Evolutionary conservation across 495 filamentous ascomycete genomes (phyloP).

Genomic region (Staphylotrichum longicolle): DNA sequence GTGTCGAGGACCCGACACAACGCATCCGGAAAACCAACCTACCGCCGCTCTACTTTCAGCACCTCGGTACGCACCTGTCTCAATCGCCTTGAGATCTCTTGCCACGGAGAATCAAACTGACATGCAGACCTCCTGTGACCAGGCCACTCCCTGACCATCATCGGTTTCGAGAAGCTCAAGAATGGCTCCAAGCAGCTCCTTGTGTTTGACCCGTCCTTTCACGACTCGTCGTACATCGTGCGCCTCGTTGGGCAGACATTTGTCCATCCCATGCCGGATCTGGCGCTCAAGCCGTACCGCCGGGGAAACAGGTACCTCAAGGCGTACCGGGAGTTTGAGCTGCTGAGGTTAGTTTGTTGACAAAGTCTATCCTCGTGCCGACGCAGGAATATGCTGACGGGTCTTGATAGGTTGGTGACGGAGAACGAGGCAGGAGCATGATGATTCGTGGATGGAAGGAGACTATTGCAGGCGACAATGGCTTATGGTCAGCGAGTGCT

Average conservation of each 20-base stretch:
- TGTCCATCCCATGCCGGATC: constrained; percentile 48
- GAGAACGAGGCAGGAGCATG: not conserved
- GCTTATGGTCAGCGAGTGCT: too few relatives aligned
- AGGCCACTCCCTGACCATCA: constrained; percentile 91
- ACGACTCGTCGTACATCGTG: constrained; percentile 61
- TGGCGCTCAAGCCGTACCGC: constrained; percentile 68
- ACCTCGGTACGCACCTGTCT: constrained; percentile 54
- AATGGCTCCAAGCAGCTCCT: constrained; percentile 70
- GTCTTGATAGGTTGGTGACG: not conserved
- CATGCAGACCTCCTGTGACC: not conserved
- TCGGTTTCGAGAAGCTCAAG: constrained; percentile 72
- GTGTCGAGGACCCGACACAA: constrained; percentile 35
- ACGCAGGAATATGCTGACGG: not conserved
- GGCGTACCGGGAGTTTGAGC: constrained; percentile 73
- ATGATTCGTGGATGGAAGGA: not conserved
- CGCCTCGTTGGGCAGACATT: constrained; percentile 51
- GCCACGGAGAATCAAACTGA: not conserved
- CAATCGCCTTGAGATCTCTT: too few relatives aligned
- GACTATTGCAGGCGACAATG: too few relatives aligned
- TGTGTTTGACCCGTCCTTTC: constrained; percentile 87
- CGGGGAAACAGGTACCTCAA: constrained; percentile 62
- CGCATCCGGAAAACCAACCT: constrained; percentile 66
- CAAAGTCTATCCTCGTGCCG: not conserved
- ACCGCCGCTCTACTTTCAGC: constrained; percentile 90
- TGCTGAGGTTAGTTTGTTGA: constrained; percentile 60